Evolutionary conservation across 192 early-diverging fungal species (phyloP).

Genomic region (Coemansia javaensis): DNA sequence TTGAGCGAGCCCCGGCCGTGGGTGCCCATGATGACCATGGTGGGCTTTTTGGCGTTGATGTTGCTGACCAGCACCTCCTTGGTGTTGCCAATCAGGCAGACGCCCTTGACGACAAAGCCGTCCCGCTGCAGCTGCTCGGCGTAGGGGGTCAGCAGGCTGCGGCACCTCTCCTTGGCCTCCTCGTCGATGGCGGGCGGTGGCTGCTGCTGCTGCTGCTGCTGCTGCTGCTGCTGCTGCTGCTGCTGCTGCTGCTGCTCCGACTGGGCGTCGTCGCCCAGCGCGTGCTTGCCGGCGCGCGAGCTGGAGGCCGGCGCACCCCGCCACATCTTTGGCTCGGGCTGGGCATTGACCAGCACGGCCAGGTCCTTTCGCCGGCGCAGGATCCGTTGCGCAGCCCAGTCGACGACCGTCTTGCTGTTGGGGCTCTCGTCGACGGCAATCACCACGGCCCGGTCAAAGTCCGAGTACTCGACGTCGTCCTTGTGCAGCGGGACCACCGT

Average conservation of each 20-base stretch:
- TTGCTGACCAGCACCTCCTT: slow-evolving; percentile 49
- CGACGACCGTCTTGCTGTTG: slow-evolving; percentile 37
- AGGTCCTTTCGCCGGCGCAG: slow-evolving; percentile 47
- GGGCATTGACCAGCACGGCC: slow-evolving; percentile 44
- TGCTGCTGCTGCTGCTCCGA: background rate
- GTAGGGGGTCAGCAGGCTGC: slow-evolving; percentile 34
- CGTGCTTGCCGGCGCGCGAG: no score
- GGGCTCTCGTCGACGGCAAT: slow-evolving; percentile 46
- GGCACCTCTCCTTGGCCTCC: slow-evolving; percentile 44
- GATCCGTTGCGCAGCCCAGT: slow-evolving; percentile 42
- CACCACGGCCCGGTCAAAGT: slow-evolving; percentile 47
- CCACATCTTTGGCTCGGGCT: slow-evolving; percentile 47
- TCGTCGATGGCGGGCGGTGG: no score
- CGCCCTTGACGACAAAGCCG: slow-evolving; percentile 48
- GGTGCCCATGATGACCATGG: slow-evolving; percentile 66
- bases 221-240: background rate
- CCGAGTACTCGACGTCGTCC: slow-evolving; percentile 48
- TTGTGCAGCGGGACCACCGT: slow-evolving; percentile 48
- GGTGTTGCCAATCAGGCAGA: slow-evolving; percentile 47
- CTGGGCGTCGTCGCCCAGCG: slow-evolving; percentile 1
- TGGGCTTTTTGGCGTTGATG: slow-evolving; percentile 53
- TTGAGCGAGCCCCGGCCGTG: slow-evolving; percentile 62
- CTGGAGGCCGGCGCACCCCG: no score
- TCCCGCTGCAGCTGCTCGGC: slow-evolving; percentile 43
- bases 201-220: no score